Evolutionary conservation across 331 rosid species (phyloP).

Genomic region (Spiraea crenata): DNA sequence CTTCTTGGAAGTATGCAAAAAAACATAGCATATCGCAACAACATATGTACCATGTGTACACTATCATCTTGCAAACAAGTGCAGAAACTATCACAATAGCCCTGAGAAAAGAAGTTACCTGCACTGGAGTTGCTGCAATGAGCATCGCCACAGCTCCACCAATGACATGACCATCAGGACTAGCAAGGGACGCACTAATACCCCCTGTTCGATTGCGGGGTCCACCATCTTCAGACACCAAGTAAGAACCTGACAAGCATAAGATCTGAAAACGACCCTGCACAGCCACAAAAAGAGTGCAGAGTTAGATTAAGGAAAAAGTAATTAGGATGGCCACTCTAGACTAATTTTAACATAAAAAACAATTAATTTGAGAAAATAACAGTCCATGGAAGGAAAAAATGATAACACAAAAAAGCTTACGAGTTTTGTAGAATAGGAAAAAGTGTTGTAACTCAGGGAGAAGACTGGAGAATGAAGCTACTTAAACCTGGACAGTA

Average conservation of each 20-base stretch:
- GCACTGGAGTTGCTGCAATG: conserved; percentile 78
- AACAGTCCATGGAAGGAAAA: background rate
- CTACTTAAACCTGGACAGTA: conserved; percentile 1
- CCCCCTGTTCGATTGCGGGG: conserved; percentile 82
- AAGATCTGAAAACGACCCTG: conserved; percentile 95
- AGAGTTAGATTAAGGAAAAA: background rate
- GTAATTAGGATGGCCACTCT: background rate
- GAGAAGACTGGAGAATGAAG: background rate
- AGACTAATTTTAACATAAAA: background rate
- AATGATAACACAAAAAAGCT: background rate
- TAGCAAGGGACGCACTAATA: conserved; percentile 76
- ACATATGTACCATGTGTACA: background rate
- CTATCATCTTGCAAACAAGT: background rate
- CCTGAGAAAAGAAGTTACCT: conserved; percentile 51
- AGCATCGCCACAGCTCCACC: conserved; percentile 88
- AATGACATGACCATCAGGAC: conserved; percentile 79
- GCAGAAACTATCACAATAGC: background rate
- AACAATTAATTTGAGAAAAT: background rate
- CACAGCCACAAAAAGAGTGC: conserved; percentile 12
- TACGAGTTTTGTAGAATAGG: background rate
- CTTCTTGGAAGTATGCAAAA: conserved; percentile 3
- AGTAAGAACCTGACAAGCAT: conserved; percentile 90
- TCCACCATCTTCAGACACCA: conserved; percentile 96
- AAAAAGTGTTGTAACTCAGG: background rate
- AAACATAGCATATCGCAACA: background rate